phyloP scores from a whole-genome alignment of 345 rosid genomes.

The Linum tenue region DNA sequence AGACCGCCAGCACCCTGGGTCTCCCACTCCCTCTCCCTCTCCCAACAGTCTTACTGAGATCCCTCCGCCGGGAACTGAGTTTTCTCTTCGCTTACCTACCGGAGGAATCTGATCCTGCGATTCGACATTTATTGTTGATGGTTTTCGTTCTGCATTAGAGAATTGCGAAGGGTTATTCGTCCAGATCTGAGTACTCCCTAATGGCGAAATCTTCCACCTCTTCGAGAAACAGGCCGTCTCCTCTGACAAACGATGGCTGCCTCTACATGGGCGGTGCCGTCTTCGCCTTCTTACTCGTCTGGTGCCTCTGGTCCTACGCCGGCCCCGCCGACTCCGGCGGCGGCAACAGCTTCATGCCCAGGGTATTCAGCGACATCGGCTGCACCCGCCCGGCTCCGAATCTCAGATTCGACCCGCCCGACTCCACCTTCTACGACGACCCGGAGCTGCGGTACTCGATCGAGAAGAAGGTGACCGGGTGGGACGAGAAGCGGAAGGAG shows the following conservation, averaged over 20 bases:
- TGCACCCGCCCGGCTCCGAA: constrained; percentile 24
- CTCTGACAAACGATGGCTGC: constrained; percentile 36
- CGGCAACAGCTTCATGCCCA: constrained; percentile 4
- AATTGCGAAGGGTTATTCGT: constrained; percentile 7
- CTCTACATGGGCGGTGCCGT: constrained; percentile 58
- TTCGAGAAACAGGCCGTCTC: constrained; percentile 22
- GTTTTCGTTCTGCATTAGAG: background rate
- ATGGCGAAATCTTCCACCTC: constrained; percentile 16
- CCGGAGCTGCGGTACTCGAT: constrained; percentile 54
- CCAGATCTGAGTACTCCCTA: too few relatives aligned
- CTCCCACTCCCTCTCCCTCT: too few relatives aligned
- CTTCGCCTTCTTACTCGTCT: constrained; percentile 46
- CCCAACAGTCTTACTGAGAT: too few relatives aligned
- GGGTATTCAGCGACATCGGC: constrained; percentile 12
- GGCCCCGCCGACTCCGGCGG: constrained; percentile 8
- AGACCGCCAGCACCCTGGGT: too few relatives aligned
- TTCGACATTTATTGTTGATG: too few relatives aligned
- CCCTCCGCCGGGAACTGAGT: too few relatives aligned
- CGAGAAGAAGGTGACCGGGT: constrained; percentile 42
- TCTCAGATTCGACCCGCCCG: constrained; percentile 45
- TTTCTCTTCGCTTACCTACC: too few relatives aligned
- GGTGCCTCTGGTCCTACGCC: constrained; percentile 57
- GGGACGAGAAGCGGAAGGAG: constrained; percentile 71
- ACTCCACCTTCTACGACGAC: constrained; percentile 64
- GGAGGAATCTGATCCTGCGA: too few relatives aligned